Conservation (phyloP, 148 eudicot species). For the Camellia granthamiana region DNA sequence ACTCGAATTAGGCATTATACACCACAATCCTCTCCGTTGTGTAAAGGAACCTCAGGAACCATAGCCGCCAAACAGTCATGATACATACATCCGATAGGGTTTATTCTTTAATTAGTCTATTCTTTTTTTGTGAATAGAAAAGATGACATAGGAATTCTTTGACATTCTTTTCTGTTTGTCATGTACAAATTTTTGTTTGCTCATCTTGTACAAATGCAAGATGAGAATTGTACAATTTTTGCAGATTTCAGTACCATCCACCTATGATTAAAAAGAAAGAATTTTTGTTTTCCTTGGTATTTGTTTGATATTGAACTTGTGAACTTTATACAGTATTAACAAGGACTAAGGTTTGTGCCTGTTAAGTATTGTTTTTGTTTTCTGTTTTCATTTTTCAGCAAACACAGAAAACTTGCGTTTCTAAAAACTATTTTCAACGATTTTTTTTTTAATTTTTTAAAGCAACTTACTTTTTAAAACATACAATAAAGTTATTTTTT, state of each 20-base stretch:
- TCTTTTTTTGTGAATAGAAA: slow-evolving; percentile 37
- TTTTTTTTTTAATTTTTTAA: too few species aligned
- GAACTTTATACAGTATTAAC: too few species aligned
- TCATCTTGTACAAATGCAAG: slow-evolving; percentile 14
- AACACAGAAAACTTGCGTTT: too few species aligned
- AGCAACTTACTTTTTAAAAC: too few species aligned
- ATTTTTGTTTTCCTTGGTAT: background rate
- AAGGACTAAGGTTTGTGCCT: too few species aligned
- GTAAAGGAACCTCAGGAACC: slow-evolving; percentile 22
- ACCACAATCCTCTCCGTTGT: slow-evolving; percentile 35
- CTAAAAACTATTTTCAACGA: too few species aligned
- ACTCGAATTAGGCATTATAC: slow-evolving; percentile 24
- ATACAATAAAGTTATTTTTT: too few species aligned
- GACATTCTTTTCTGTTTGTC: slow-evolving; percentile 10
- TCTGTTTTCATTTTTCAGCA: too few species aligned
- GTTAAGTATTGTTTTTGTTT: too few species aligned
- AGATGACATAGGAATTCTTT: slow-evolving; percentile 25
- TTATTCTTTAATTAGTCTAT: slow-evolving; percentile 34
- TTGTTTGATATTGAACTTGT: too few species aligned
- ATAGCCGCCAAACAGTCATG: background rate
- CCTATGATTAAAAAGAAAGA: background rate
- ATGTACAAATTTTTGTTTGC: slow-evolving; percentile 8
- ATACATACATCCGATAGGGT: slow-evolving; percentile 9
- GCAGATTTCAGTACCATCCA: background rate
- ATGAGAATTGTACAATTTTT: background rate